Conservation (phyloP, 1,284 basidiomycete genomes). For the Rhodotorula sp. region DNA sequence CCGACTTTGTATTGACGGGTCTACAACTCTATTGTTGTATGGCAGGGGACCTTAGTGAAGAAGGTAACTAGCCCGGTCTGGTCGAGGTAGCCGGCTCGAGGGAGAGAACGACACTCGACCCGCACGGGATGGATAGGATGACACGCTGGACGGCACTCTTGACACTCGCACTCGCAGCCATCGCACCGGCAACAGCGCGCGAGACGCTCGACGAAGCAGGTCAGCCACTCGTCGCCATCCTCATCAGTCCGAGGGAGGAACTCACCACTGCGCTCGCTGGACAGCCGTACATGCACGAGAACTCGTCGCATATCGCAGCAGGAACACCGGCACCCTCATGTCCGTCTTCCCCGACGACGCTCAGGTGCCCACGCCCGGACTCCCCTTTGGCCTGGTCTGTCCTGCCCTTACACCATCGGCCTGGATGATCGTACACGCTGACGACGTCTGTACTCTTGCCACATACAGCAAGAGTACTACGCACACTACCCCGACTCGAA, state of each 20-base stretch:
- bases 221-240: background rate
- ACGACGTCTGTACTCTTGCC: background rate
- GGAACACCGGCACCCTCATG: conserved; percentile 29
- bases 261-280: background rate
- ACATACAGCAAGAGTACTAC: conserved; percentile 36
- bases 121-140: background rate
- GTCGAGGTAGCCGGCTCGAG: no score
- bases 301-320: conserved; percentile 30
- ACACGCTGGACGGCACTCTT: background rate
- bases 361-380: conserved; percentile 6
- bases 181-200: conserved; percentile 11
- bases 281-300: conserved; percentile 40
- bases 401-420: background rate
- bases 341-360: conserved; percentile 25
- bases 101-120: background rate
- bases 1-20: no score
- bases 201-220: conserved; percentile 39
- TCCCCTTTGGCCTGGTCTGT: conserved; percentile 36
- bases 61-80: no score
- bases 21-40: no score
- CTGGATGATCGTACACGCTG: background rate
- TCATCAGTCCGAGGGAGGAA: no score
- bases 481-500: conserved; percentile 36
- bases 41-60: no score
- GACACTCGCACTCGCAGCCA: background rate